Percentiles rank a stretch among this genome's conserved stretches.
Conservation (phyloP, 176 grass and related monocot species). For the Triticum timopheevii region DNA sequence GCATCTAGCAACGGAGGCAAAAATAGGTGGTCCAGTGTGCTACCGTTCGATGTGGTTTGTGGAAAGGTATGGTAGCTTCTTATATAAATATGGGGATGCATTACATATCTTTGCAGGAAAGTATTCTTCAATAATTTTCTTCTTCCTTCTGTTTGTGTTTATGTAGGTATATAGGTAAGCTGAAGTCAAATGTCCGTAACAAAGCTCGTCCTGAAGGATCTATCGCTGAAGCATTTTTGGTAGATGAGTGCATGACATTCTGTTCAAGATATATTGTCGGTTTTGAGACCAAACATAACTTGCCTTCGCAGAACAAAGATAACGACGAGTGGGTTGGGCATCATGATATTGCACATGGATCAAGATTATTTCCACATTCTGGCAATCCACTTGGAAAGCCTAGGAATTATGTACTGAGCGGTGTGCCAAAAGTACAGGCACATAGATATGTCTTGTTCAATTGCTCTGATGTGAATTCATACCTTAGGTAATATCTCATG, state of each 20-base stretch:
- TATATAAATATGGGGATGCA: background rate
- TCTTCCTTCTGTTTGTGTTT: background rate
- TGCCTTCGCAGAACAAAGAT: background rate
- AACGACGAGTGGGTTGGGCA: background rate
- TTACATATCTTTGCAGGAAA: background rate
- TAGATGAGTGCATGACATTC: background rate
- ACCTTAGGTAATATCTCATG: constrained; percentile 15
- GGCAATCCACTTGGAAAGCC: constrained; percentile 10
- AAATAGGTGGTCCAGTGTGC: background rate
- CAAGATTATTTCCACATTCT: background rate
- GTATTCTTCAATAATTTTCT: background rate
- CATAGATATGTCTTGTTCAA: constrained; percentile 32
- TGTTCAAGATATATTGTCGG: background rate
- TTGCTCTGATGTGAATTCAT: background rate
- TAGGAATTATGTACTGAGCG: background rate
- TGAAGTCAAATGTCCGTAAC: background rate
- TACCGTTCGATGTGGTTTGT: background rate
- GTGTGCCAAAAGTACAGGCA: constrained; percentile 22
- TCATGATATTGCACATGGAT: background rate
- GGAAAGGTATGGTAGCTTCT: background rate
- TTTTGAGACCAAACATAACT: background rate
- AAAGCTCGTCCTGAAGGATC: background rate
- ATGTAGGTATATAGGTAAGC: background rate
- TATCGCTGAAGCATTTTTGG: background rate
- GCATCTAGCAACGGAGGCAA: background rate